These are phyloP conservation scores for Pleurotus giganteus DNA, from an alignment of 768 basidiomycete species.

Conservation along the genomic window DNA sequence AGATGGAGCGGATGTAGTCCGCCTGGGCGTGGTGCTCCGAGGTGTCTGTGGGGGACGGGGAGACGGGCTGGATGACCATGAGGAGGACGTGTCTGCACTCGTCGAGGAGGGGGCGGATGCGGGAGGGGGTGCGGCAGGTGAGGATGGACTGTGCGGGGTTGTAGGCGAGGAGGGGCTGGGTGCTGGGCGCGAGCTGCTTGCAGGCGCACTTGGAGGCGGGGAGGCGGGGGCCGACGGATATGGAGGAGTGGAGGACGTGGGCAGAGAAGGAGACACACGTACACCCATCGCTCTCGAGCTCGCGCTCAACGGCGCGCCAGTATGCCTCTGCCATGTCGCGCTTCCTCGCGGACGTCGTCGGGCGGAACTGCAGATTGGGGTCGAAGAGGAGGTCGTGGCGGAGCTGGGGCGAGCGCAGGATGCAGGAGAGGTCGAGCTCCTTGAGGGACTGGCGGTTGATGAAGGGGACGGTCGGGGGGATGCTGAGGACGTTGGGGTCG, in stretches of 20 bases:
- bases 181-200: slow-evolving; percentile 36
- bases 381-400: slow-evolving; percentile 93
- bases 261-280: slow-evolving; percentile 77
- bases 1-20: slow-evolving; percentile 64
- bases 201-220: slow-evolving; percentile 42
- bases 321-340: slow-evolving; percentile 73
- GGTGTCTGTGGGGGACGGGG: slow-evolving; percentile 46
- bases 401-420: slow-evolving; percentile 87
- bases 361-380: slow-evolving; percentile 77
- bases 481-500: slow-evolving; percentile 48
- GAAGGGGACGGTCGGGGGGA: slow-evolving; percentile 69
- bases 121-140: slow-evolving; percentile 69
- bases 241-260: not conserved
- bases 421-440: slow-evolving; percentile 82
- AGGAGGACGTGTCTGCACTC: slow-evolving; percentile 83
- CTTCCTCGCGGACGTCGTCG: slow-evolving; percentile 73
- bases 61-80: slow-evolving; percentile 80
- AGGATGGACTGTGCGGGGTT: slow-evolving; percentile 41
- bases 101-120: slow-evolving; percentile 63
- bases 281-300: slow-evolving; percentile 72
- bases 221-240: not conserved
- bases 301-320: slow-evolving; percentile 78
- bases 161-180: slow-evolving; percentile 38
- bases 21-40: slow-evolving; percentile 65
- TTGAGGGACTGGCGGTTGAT: slow-evolving; percentile 83